Evolutionary conservation across 768 basidiomycete species (phyloP), one percentile per base, ranked within the genome.

Genomic region (Cyclocybe aegerita): DNA sequence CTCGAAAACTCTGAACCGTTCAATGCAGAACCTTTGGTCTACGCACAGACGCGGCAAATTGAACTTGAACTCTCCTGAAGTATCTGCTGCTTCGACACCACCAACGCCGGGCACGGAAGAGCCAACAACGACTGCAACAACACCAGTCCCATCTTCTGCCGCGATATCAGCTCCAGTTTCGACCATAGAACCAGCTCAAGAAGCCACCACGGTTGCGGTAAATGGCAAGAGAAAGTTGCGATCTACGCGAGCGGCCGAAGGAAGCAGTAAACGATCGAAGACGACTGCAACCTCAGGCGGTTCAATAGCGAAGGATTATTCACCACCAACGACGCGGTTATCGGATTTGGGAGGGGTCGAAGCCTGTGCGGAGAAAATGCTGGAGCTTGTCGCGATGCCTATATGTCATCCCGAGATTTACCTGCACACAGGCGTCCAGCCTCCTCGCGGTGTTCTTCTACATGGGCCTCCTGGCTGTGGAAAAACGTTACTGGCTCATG

Each of bases 331-430:
- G 1, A 81, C 88, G 0, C 80, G 91, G 7, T 71, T 98, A 4
- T 82, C 91, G 1, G 88, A 93, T 58, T 78, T 98, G 0, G 97
- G 95, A 10, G 97, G 96, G 7, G 80, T 98, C 4, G 86, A 90
- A 49, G 61, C 75, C 10, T 94, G 88, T 55, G 79, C 98, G 11
- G 93, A 96, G 64, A 94, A 94, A 66, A 82, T 98, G 75, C 80
- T 97, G 34, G 95, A 98, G 61, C 84, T 96, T n/a, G 93, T 98
- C 10, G 93, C 91, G 1, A 88, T 98, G 83, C 97, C 97, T 0
- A 70, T 99, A 1, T 85, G 86, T 46, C 95, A 98, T 69, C 97
- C 97, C 0, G 97, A 99, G 65, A 84, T 99, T 6, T 98, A 98
- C 70, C 70, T 91, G 4, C 88, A 94, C 56, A 95, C 93, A 0